phyloP scores from a whole-genome alignment of 305 asterid species.

The Fraxinus sp. region DNA sequence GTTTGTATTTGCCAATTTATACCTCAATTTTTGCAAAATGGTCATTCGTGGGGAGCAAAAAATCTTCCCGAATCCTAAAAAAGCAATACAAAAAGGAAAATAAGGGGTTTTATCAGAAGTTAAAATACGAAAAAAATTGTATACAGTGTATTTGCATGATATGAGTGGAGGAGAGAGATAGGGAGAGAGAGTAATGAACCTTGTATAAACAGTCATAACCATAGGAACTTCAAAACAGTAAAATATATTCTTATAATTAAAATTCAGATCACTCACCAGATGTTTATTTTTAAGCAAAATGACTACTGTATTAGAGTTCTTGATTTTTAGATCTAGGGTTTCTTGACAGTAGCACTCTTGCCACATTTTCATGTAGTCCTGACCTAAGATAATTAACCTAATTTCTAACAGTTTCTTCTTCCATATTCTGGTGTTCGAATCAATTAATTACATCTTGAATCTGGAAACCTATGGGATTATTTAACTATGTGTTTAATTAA shows the following conservation, averaged over 20 bases:
- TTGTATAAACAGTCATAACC: not conserved
- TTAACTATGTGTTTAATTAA: not conserved
- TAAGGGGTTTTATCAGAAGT: not conserved
- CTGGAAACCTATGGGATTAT: not conserved
- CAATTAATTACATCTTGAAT: not conserved
- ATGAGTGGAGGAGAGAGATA: not conserved
- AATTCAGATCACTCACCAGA: not conserved
- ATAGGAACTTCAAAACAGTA: not conserved
- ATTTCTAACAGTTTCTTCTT: not conserved
- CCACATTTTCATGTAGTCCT: not conserved
- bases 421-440: not conserved
- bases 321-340: constrained; percentile 1
- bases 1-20: not conserved
- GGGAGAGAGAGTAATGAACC: constrained; percentile 1
- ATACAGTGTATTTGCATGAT: not conserved
- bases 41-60: not conserved
- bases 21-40: constrained; percentile 1
- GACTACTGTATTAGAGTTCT: not conserved
- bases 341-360: not conserved
- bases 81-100: not conserved
- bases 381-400: not conserved
- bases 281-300: not conserved
- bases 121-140: not conserved
- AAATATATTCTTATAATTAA: not conserved
- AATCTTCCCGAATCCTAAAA: not conserved